These are phyloP conservation scores for Fusarium sp. DNA, from an alignment of 2,329 filamentous ascomycete species.

Conservation along the genomic window DNA sequence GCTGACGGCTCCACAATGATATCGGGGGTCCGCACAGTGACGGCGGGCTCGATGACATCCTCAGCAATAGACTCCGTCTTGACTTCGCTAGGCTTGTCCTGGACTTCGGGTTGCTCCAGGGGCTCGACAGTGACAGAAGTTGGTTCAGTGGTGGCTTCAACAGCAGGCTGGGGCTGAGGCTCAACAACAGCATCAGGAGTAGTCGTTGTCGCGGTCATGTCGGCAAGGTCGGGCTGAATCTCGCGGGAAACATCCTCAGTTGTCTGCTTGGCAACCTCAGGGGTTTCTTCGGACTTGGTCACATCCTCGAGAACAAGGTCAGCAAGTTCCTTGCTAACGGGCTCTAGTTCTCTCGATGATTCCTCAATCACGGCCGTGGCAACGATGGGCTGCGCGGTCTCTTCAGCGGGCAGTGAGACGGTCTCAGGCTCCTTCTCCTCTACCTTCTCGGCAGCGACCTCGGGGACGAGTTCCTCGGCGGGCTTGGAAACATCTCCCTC, in stretches of 20 bases:
- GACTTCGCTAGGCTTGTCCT: neutral
- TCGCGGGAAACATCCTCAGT: neutral
- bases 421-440: neutral
- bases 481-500: neutral
- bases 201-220: neutral
- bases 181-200: constrained; percentile 10
- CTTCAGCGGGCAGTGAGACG: neutral
- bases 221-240: neutral
- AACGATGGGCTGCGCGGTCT: neutral
- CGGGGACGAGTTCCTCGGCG: constrained; percentile 9
- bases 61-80: neutral
- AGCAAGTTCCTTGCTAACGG: neutral
- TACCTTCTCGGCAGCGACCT: neutral
- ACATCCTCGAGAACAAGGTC: neutral
- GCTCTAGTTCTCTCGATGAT: neutral
- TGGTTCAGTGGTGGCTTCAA: neutral
- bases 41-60: neutral
- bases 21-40: neutral
- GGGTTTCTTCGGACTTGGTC: neutral
- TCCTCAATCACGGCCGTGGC: constrained; percentile 1
- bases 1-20: neutral
- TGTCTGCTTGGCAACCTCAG: constrained; percentile 3
- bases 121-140: neutral
- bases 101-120: neutral
- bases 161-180: neutral